Conservation (phyloP, 208 protist genomes). For the Acanthamoeba lugdunensis region DNA sequence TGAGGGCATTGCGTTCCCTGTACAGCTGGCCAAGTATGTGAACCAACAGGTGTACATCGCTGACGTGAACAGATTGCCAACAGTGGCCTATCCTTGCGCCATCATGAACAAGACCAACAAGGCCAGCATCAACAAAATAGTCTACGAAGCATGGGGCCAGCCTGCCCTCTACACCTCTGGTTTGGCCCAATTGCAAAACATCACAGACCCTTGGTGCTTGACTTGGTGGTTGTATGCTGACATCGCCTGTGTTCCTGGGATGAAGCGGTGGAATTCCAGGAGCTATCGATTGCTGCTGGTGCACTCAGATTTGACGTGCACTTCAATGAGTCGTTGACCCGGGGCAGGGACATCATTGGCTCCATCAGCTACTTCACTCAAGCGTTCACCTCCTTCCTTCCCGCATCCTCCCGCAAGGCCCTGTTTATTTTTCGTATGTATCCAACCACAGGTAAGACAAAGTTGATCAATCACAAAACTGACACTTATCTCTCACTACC, state of each 20-base stretch:
- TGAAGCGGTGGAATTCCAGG: conserved; percentile 44
- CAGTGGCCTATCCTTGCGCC: not conserved
- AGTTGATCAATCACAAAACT: too few species aligned
- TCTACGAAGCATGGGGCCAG: not conserved
- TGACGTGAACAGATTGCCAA: not conserved
- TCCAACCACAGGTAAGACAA: not conserved
- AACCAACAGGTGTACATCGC: conserved; percentile 16
- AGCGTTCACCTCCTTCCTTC: not conserved
- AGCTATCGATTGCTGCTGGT: not conserved
- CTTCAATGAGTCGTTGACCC: conserved; percentile 55
- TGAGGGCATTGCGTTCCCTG: not conserved
- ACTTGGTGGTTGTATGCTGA: too few species aligned
- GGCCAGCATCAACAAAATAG: not conserved
- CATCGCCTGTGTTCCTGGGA: too few species aligned
- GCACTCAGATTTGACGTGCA: not conserved
- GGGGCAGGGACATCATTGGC: not conserved
- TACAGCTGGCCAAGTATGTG: conserved; percentile 18
- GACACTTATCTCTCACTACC: too few species aligned
- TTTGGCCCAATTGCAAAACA: not conserved
- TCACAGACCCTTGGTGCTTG: too few species aligned
- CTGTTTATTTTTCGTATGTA: conserved; percentile 39
- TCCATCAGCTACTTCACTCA: conserved; percentile 44
- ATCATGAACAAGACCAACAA: not conserved
- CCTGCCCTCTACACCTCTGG: not conserved
- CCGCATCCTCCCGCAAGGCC: not conserved